Conservation (phyloP, 2,329 filamentous ascomycete genomes). For the Bipolaris cookei region DNA sequence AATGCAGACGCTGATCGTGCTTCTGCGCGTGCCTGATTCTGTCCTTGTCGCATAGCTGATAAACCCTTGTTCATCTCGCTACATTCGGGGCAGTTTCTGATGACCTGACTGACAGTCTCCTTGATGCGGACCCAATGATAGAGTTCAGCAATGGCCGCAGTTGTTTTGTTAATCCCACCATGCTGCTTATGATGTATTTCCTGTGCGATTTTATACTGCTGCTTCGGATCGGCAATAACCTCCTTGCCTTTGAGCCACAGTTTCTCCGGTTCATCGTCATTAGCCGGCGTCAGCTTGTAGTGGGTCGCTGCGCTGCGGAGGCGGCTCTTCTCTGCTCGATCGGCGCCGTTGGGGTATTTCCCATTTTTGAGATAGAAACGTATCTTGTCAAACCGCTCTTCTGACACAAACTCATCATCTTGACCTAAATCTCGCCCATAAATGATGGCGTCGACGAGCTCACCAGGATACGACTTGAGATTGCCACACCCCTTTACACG, state of each 20-base stretch:
- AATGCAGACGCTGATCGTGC: conserved; percentile 16
- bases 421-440: conserved; percentile 66
- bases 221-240: conserved; percentile 86
- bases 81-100: conserved; percentile 88
- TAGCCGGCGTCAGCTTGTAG: conserved; percentile 75
- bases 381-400: conserved; percentile 98
- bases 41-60: conserved; percentile 33
- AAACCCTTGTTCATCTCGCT: conserved; percentile 66
- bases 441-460: conserved; percentile 59
- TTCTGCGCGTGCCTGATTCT: conserved; percentile 21
- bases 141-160: conserved; percentile 87
- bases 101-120: conserved; percentile 93
- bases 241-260: conserved; percentile 98
- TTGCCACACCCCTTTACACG: conserved; percentile 67
- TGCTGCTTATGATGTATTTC: conserved; percentile 77
- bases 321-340: conserved; percentile 93
- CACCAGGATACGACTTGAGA: conserved; percentile 54
- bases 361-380: conserved; percentile 94
- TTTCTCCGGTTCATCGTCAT: conserved; percentile 58
- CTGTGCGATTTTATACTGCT: conserved; percentile 88
- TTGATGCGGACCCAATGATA: conserved; percentile 99
- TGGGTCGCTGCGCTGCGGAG: conserved; percentile 92
- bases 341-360: conserved; percentile 90
- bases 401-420: conserved; percentile 84
- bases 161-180: conserved; percentile 97